Conservation (phyloP, 805 yeast genomes). For the Myxozyma sirexii region DNA sequence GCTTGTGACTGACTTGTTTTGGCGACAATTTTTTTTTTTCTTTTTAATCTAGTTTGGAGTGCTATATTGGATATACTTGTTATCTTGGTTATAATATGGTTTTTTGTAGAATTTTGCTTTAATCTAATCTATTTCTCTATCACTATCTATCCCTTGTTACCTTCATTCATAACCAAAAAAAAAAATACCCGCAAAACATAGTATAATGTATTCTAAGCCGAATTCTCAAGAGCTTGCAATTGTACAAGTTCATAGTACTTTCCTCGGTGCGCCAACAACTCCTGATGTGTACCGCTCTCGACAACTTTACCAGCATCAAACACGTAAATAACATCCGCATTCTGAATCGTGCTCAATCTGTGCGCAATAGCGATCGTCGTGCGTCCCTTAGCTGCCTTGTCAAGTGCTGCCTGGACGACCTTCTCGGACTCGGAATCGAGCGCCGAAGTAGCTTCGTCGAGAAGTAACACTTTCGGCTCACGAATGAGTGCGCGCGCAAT, state of each 20-base stretch:
- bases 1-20: too few relatives aligned
- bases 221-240: slow-evolving; percentile 39
- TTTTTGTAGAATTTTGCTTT: background rate
- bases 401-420: slow-evolving; percentile 63
- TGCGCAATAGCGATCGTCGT: slow-evolving; percentile 78
- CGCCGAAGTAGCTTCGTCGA: slow-evolving; percentile 62
- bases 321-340: slow-evolving; percentile 56
- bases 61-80: too few relatives aligned
- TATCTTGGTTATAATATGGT: too few relatives aligned
- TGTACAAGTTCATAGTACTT: slow-evolving; percentile 47
- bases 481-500: slow-evolving; percentile 64
- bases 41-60: too few relatives aligned
- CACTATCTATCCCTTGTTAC: background rate
- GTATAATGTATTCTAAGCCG: background rate
- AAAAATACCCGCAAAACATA: too few relatives aligned
- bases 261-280: slow-evolving; percentile 45
- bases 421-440: slow-evolving; percentile 63
- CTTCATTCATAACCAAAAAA: too few relatives aligned
- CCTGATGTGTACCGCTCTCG: slow-evolving; percentile 54
- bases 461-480: slow-evolving; percentile 54
- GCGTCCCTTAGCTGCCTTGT: slow-evolving; percentile 59
- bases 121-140: background rate
- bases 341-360: slow-evolving; percentile 61
- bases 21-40: too few relatives aligned
- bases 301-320: slow-evolving; percentile 56